Base-by-base conservation (phyloP, 345 rosid species). In the Chamaenerion angustifolium region DNA sequence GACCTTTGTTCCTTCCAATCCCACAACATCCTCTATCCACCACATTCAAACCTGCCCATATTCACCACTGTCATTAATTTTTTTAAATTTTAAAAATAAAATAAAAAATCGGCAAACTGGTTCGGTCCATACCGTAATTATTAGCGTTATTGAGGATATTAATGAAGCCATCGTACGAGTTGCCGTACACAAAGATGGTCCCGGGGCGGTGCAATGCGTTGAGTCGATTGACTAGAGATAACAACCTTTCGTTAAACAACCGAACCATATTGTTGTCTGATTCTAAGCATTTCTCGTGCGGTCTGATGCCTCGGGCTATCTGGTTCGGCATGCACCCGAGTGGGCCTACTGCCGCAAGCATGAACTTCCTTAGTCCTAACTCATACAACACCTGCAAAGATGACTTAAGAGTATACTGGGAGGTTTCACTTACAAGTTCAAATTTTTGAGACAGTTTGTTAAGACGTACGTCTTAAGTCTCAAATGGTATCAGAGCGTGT, bases 261-360 rank as follows among this genome's bases (percentile, higher is more conserved):
- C 60, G 17, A 12, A 72, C 78, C 71, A 73, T 68, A 16, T 75
- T 57, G 51, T 79, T 85, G 16, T 73, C 81, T 10, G 16, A 35
- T 11, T 48, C 37, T 0, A 76, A 59, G 11, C 85, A 85, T 42
- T 67, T 55, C 43, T 79, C 77, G 0, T 75, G 63, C 0, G 71
- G 73, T 16, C 66, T 63, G 15, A 40, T 56, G 1, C 76, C 67
- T 0, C 48, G 68, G 11, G 85, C 83, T 48, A 70, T 56, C 43
- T 75, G 83, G 58, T 75, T 72, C 1, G 81, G 89, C 49, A 75
- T 75, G 70, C 84, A 81, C 16, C 90, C 85, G 8, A 81, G 68
- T 0, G 87, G 87, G 14, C 87, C 88, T 0, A 85, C 55, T 12
- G 65, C 80, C 0, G 75, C 74, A 52, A 85, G 4, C 35, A 79